These are phyloP conservation scores for Phytopythium litorale DNA, from an alignment of 352 stramenopile genomes.

Conservation along the genomic window DNA sequence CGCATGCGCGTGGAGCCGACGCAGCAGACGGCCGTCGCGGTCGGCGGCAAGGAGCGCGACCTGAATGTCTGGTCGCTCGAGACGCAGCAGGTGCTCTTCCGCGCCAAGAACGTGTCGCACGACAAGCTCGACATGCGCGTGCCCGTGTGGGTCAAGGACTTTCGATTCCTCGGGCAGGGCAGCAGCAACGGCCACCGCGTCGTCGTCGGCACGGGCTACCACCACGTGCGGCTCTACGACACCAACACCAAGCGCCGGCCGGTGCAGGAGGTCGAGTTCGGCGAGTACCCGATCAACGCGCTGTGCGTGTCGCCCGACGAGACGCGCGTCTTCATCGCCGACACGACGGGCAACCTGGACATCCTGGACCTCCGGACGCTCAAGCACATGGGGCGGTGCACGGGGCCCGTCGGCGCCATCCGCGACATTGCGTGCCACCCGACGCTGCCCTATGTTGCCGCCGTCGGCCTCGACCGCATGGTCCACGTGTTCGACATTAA, in stretches of 20 bases:
- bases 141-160: slow-evolving; percentile 87
- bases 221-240: slow-evolving; percentile 85
- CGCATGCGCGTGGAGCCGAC: slow-evolving; percentile 49
- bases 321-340: slow-evolving; percentile 79
- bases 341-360: slow-evolving; percentile 89
- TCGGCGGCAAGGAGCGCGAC: slow-evolving; percentile 83
- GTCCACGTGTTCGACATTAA: slow-evolving; percentile 92
- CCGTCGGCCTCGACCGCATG: slow-evolving; percentile 93
- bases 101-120: slow-evolving; percentile 84
- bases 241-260: slow-evolving; percentile 81
- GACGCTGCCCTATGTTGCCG: slow-evolving; percentile 86
- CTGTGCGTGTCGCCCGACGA: slow-evolving; percentile 68
- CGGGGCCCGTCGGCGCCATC: slow-evolving; percentile 88
- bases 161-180: slow-evolving; percentile 56
- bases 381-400: slow-evolving; percentile 83
- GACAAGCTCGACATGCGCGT: slow-evolving; percentile 88
- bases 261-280: slow-evolving; percentile 65
- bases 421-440: slow-evolving; percentile 87
- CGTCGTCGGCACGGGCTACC: slow-evolving; percentile 72
- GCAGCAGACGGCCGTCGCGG: slow-evolving; percentile 51
- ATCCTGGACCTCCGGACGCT: slow-evolving; percentile 88
- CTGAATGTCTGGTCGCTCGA: slow-evolving; percentile 81
- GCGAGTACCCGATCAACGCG: slow-evolving; percentile 72
- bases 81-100: slow-evolving; percentile 70
- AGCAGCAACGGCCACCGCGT: slow-evolving; percentile 68